These are phyloP conservation scores for Noccaea caerulescens DNA, from an alignment of 345 rosid genomes.

Conservation along the genomic window DNA sequence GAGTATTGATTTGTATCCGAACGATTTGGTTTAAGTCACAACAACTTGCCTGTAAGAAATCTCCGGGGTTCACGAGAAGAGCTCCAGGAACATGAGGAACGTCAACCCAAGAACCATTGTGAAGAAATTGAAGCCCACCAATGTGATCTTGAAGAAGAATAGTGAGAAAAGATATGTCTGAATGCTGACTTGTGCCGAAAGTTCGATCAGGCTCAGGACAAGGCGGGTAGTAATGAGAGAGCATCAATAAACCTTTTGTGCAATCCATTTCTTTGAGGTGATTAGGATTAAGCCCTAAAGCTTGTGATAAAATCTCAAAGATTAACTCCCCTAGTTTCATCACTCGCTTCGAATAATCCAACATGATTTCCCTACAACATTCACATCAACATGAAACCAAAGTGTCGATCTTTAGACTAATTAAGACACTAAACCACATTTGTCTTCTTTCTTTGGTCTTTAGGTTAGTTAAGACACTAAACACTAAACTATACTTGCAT, in stretches of 20 bases:
- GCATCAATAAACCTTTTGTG: slow-evolving; percentile 37
- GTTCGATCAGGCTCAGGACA: slow-evolving; percentile 63
- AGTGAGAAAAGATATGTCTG: slow-evolving; percentile 54
- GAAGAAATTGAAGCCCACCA: slow-evolving; percentile 63
- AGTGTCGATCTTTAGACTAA: not conserved
- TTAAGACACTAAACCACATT: too few relatives aligned
- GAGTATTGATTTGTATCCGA: not conserved
- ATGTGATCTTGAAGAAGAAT: slow-evolving; percentile 63
- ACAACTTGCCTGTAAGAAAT: slow-evolving; percentile 55
- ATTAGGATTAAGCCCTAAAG: slow-evolving; percentile 53
- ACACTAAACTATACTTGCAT: too few relatives aligned
- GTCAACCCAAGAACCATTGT: slow-evolving; percentile 48
- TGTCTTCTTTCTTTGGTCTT: too few relatives aligned
- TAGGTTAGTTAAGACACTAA: too few relatives aligned
- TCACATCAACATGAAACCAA: not conserved
- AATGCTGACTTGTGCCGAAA: slow-evolving; percentile 51
- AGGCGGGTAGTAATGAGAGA: slow-evolving; percentile 60
- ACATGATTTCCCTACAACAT: slow-evolving; percentile 46
- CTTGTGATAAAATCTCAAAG: slow-evolving; percentile 58
- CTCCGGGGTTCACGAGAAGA: slow-evolving; percentile 57
- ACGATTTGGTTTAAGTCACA: not conserved
- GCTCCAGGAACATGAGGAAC: slow-evolving; percentile 53
- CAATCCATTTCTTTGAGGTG: slow-evolving; percentile 52
- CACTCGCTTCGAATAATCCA: slow-evolving; percentile 50
- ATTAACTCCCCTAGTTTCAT: slow-evolving; percentile 43